Percentiles rank a stretch among this genome's conserved stretches.
Conservation (phyloP, 805 yeast species). For the Suhomyces kilbournensis region DNA sequence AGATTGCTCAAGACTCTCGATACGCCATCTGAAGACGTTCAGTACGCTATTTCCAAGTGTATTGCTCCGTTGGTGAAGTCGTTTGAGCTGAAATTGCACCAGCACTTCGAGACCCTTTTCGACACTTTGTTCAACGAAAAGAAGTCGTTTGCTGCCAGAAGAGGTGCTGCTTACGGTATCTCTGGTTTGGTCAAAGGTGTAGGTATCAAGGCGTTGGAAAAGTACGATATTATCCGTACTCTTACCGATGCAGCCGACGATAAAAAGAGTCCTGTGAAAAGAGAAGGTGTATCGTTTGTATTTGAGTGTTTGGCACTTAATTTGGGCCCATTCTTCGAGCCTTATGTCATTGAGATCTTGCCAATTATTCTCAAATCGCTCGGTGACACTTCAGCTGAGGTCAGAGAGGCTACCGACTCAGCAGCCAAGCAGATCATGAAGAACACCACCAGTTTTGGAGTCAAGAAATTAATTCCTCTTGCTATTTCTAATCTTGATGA, state of each 20-base stretch:
- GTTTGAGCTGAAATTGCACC: constrained; percentile 48
- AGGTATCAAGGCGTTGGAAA: constrained; percentile 75
- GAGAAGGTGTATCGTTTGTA: constrained; percentile 87
- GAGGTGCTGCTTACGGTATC: constrained; percentile 96
- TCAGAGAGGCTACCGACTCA: constrained; percentile 81
- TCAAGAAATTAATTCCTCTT: constrained; percentile 84
- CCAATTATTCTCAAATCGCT: constrained; percentile 77
- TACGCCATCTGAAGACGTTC: constrained; percentile 88
- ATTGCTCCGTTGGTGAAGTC: constrained; percentile 75
- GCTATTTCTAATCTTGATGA: constrained; percentile 85
- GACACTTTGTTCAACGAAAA: constrained; percentile 55
- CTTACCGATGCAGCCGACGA: constrained; percentile 85
- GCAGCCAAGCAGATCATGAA: constrained; percentile 90
- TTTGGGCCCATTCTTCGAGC: constrained; percentile 81
- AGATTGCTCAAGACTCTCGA: constrained; percentile 71
- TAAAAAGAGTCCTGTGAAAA: constrained; percentile 63
- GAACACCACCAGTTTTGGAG: constrained; percentile 87
- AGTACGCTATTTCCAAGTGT: constrained; percentile 81
- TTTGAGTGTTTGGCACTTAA: constrained; percentile 80
- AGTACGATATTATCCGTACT: constrained; percentile 71
- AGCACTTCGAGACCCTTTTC: constrained; percentile 57
- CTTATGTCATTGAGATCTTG: constrained; percentile 84
- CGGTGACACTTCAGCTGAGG: constrained; percentile 84
- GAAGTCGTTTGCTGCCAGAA: constrained; percentile 49
- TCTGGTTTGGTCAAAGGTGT: constrained; percentile 91